Evolutionary conservation across 768 basidiomycete genomes (phyloP).

Genomic region (Panaeolus papilionaceus): DNA sequence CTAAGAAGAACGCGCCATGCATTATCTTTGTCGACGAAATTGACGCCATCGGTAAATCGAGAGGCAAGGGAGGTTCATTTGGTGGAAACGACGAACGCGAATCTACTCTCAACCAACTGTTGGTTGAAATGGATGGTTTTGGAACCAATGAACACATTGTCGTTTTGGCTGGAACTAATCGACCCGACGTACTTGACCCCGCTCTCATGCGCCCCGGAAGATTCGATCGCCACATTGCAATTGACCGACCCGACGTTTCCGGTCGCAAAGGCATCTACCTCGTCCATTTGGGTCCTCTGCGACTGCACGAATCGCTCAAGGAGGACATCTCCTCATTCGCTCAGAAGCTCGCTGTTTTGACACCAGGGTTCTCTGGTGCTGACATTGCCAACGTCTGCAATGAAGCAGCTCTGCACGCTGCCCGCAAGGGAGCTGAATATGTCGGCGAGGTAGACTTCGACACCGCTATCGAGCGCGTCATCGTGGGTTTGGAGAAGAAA

Average conservation of each 20-base stretch:
- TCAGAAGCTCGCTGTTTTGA: conserved; percentile 94
- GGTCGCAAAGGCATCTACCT: conserved; percentile 94
- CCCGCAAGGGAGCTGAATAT: conserved; percentile 78
- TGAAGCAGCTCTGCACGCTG: conserved; percentile 95
- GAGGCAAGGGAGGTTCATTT: conserved; percentile 77
- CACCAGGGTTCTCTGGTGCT: conserved; percentile 98
- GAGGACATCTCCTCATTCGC: conserved; percentile 65
- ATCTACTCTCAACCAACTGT: conserved; percentile 94
- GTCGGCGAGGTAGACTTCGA: conserved; percentile 92
- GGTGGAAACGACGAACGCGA: conserved; percentile 97
- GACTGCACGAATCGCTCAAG: conserved; percentile 61
- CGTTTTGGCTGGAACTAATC: conserved; percentile 94
- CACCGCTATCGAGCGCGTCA: conserved; percentile 96
- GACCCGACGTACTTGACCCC: conserved; percentile 94
- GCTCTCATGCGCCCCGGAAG: conserved; percentile 97
- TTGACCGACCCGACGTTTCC: conserved; percentile 93
- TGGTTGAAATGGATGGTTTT: conserved; percentile 99
- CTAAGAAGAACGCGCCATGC: conserved; percentile 97
- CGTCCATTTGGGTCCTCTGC: conserved; percentile 89
- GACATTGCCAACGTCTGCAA: conserved; percentile 99
- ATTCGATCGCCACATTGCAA: conserved; percentile 95
- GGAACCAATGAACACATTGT: conserved; percentile 97
- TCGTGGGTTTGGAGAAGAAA: conserved; percentile 96
- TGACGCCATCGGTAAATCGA: conserved; percentile 96
- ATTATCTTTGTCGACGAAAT: conserved; percentile 99